Base-by-base conservation (phyloP, 305 asterid species). In the Petunia hybrid region DNA sequence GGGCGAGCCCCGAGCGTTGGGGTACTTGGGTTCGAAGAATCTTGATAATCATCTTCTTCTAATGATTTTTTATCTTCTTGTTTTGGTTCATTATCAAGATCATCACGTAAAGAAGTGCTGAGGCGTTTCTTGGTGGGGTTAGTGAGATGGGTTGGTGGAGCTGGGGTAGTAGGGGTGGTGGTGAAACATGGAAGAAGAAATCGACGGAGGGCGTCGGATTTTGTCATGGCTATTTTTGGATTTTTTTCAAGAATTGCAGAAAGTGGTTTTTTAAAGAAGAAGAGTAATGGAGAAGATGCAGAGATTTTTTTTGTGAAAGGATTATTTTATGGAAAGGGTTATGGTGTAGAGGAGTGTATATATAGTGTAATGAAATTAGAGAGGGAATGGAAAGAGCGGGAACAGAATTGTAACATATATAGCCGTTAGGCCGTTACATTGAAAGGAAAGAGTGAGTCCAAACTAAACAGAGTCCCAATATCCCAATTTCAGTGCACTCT, bases 41-140 rank as follows among this genome's bases (percentile, higher is more conserved):
- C 86, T 35, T 78, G 74, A 4, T 83, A 22, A 22, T 22, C 31
- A 22, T 22, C 31, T 22, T 22, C 83, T 57, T 31, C 82, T 38
- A 79, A 76, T 35, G 76, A 41, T 35, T 85, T 84, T 76, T 79
- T 82, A 36, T 69, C 67, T 35, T 76, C 80, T 46, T 39, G 78
- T 6, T 74, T 80, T 13, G 78, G 67, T 60, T 85, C 91, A 78
- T 22, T 22, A 22, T 85, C 89, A 38, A 89, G 79, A 69, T 92
- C 98, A 82, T 91, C 97, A 4, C 97, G 97, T 81, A 95, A 94
- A 78, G 99, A 96, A 53, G 98, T 87, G 91, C 97, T 92, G 77
- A 92, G 91, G 80, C 98, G 95, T 80, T 94, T 96, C 93, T 90
- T 93, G 86, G 84, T 39, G 85, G 85, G 41, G 80, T 84, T 62